Evolutionary conservation across 176 grass and related monocot species (phyloP).

Genomic region (Pontederia crassipes): DNA sequence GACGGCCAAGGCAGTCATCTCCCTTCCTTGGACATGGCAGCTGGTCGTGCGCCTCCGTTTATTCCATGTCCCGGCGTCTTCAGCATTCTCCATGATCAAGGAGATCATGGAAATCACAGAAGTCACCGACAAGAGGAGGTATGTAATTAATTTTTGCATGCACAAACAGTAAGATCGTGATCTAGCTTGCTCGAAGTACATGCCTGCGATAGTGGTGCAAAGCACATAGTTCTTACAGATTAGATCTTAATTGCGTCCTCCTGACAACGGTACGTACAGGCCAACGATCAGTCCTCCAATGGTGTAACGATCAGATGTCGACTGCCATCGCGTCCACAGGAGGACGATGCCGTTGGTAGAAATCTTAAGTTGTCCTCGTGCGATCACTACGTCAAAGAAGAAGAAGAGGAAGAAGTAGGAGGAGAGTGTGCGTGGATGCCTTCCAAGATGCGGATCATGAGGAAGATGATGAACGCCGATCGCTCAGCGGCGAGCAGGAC

Average conservation of each 20-base stretch:
- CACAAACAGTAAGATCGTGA: not conserved
- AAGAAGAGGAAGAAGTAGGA: constrained; percentile 1
- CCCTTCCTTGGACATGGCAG: not conserved
- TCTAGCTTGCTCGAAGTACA: not conserved
- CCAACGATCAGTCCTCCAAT: constrained; percentile 35
- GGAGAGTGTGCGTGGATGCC: constrained; percentile 32
- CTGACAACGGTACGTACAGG: constrained; percentile 17
- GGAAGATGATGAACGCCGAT: constrained; percentile 50
- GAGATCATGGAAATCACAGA: not conserved
- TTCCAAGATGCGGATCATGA: constrained; percentile 68
- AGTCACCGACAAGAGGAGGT: not conserved
- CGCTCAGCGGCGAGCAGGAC: constrained; percentile 33
- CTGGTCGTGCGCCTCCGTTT: not conserved
- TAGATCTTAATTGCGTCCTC: no score
- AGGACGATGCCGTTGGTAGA: constrained; percentile 17
- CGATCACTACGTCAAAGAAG: constrained; percentile 37
- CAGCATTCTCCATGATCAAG: not conserved
- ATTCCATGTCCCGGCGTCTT: not conserved
- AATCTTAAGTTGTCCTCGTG: constrained; percentile 33
- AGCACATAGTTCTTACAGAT: no score
- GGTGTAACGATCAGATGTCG: constrained; percentile 23
- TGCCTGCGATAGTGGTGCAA: no score
- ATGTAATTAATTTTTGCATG: not conserved
- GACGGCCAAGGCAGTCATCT: not conserved
- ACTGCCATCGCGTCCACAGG: constrained; percentile 2